A percentile compares a stretch with the other conserved stretches of the same genome.
phyloP scores from a whole-genome alignment of 2,329 filamentous ascomycete genomes.

The Pestalotiopsis sp. region DNA sequence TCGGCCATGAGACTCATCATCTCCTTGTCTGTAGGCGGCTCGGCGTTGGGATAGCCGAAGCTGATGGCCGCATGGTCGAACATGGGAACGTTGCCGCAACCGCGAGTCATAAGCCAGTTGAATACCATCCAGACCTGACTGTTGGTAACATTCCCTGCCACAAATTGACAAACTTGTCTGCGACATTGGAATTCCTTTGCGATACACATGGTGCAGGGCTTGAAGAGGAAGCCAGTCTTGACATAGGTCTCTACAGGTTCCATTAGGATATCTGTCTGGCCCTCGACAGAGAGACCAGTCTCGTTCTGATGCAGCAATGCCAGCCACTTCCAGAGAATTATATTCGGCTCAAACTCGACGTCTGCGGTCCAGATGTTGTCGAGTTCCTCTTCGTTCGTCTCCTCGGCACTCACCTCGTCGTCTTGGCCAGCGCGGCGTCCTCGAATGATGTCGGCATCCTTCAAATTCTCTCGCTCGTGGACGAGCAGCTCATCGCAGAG shows the following conservation, averaged over 20 bases:
- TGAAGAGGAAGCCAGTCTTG: conserved; percentile 21
- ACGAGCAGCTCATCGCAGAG: conserved; percentile 17
- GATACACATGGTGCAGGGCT: conserved; percentile 22
- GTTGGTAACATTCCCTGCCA: conserved; percentile 5
- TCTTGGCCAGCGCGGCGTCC: not conserved
- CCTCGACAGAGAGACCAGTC: not conserved
- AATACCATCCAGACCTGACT: conserved; percentile 21
- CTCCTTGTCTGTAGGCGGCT: conserved; percentile 2
- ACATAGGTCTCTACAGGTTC: conserved; percentile 14
- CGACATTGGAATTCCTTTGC: conserved; percentile 21
- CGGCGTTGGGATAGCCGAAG: conserved; percentile 12
- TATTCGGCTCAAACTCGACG: conserved; percentile 22
- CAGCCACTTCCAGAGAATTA: conserved; percentile 22
- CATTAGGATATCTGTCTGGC: not conserved
- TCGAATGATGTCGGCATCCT: not conserved
- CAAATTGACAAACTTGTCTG: conserved; percentile 13
- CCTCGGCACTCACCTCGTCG: no score
- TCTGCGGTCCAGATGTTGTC: conserved; percentile 17
- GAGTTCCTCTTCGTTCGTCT: not conserved
- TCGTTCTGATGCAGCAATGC: not conserved
- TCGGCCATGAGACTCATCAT: conserved; percentile 20
- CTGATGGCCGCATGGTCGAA: conserved; percentile 19
- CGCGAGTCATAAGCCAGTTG: conserved; percentile 21
- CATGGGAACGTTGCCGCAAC: conserved; percentile 17
- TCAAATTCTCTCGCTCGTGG: conserved; percentile 6